Conservation (phyloP, 2,329 filamentous ascomycete species). For the Sporothrix variecibatus region DNA sequence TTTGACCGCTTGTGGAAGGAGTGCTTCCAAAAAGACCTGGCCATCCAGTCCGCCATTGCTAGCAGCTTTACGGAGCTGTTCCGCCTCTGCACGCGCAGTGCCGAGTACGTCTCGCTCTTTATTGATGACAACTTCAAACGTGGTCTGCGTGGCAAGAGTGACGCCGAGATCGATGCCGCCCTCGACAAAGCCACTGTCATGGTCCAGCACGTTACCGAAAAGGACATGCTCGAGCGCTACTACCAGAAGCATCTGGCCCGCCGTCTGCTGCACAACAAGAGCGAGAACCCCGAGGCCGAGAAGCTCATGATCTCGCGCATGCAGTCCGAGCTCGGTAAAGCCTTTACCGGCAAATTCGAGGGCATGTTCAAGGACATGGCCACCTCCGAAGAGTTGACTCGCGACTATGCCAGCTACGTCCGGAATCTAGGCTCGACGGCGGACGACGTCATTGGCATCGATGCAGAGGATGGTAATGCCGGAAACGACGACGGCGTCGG, state of each 20-base stretch:
- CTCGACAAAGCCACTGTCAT: conserved; percentile 88
- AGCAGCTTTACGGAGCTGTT: conserved; percentile 92
- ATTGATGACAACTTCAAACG: conserved; percentile 96
- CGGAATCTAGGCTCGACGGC: conserved; percentile 44
- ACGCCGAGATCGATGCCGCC: conserved; percentile 78
- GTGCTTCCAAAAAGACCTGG: conserved; percentile 74
- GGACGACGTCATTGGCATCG: not conserved
- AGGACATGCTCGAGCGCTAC: conserved; percentile 93
- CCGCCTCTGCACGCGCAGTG: conserved; percentile 80
- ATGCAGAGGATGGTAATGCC: not conserved
- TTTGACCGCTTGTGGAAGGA: conserved; percentile 77
- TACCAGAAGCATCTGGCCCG: conserved; percentile 96
- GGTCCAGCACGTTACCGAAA: conserved; percentile 84
- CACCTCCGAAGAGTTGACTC: conserved; percentile 79
- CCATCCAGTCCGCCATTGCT: conserved; percentile 78
- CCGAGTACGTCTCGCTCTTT: conserved; percentile 93
- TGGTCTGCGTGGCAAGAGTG: conserved; percentile 89
- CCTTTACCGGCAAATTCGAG: conserved; percentile 90
- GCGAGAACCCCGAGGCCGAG: conserved; percentile 87
- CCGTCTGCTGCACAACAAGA: conserved; percentile 83
- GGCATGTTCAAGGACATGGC: conserved; percentile 98
- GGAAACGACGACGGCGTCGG: conserved; percentile 45
- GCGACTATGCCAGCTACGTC: conserved; percentile 72
- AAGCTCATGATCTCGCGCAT: conserved; percentile 95
- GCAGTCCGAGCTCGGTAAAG: conserved; percentile 94